A percentile compares a stretch with the other conserved stretches of the same genome.
Evolutionary conservation across 2,329 filamentous ascomycete species (phyloP).

Genomic region (Pseudogymnoascus verrucosus): DNA sequence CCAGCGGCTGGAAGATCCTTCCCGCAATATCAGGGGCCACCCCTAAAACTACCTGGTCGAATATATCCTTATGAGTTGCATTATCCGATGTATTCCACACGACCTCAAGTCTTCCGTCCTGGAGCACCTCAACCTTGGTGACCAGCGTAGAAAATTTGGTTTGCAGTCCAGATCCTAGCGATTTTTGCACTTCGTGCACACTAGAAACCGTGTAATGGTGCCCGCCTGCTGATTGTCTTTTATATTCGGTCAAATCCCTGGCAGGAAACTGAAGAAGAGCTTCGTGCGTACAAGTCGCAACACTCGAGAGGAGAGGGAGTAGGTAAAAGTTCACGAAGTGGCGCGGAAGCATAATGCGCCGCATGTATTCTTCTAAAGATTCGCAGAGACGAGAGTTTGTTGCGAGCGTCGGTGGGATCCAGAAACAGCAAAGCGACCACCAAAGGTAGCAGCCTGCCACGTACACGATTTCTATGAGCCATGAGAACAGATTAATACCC

Average conservation of each 20-base stretch:
- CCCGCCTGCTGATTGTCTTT: slow-evolving; percentile 37
- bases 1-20: slow-evolving; percentile 38
- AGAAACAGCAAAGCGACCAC: slow-evolving; percentile 46
- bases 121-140: slow-evolving; percentile 26
- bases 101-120: slow-evolving; percentile 25
- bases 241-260: slow-evolving; percentile 44
- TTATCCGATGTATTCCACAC: slow-evolving; percentile 26
- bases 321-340: slow-evolving; percentile 43
- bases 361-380: slow-evolving; percentile 40
- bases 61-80: slow-evolving; percentile 28
- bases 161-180: slow-evolving; percentile 34
- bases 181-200: slow-evolving; percentile 41
- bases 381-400: slow-evolving; percentile 28
- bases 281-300: slow-evolving; percentile 46
- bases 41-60: slow-evolving; percentile 46
- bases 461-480: slow-evolving; percentile 37
- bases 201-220: slow-evolving; percentile 45
- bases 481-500: slow-evolving; percentile 28
- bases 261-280: slow-evolving; percentile 45
- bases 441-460: slow-evolving; percentile 43
- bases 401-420: slow-evolving; percentile 31
- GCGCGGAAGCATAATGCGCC: slow-evolving; percentile 41
- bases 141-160: slow-evolving; percentile 36
- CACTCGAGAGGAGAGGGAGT: slow-evolving; percentile 45
- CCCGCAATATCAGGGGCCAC: slow-evolving; percentile 46